These are phyloP conservation scores for Chionographis japonica DNA, from an alignment of 106 monocot species.

Conservation along the genomic window DNA sequence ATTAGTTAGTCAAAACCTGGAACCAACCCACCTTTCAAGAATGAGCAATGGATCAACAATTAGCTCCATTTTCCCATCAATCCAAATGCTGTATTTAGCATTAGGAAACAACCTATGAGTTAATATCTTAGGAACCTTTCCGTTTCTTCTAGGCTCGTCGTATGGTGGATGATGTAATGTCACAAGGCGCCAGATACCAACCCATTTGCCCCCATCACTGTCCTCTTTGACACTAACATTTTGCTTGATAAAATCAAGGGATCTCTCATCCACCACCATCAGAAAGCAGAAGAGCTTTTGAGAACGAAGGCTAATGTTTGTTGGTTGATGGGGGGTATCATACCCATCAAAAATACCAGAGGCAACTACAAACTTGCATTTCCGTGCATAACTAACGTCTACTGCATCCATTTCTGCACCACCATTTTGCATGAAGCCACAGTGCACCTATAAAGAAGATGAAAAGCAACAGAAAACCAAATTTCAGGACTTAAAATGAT, in stretches of 20 bases:
- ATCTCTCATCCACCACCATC: conserved; percentile 88
- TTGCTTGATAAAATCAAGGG: conserved; percentile 66
- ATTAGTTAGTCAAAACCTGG: neutral
- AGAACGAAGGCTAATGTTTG: conserved; percentile 79
- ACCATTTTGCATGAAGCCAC: conserved; percentile 89
- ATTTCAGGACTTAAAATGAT: too few species aligned
- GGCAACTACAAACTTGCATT: conserved; percentile 90
- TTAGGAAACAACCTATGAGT: conserved; percentile 89
- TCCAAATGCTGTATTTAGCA: conserved; percentile 94
- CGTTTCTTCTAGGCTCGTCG: conserved; percentile 97
- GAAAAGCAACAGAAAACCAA: neutral
- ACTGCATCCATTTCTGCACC: conserved; percentile 82
- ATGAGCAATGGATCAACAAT: conserved; percentile 93
- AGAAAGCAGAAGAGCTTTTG: conserved; percentile 88
- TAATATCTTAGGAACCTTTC: conserved; percentile 92
- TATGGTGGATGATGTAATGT: conserved; percentile 71
- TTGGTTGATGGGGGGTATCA: conserved; percentile 87
- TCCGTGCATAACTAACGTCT: conserved; percentile 65
- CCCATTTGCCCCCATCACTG: conserved; percentile 81
- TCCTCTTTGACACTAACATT: conserved; percentile 60
- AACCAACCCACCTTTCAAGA: conserved; percentile 66
- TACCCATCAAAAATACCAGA: conserved; percentile 99
- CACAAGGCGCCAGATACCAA: conserved; percentile 91
- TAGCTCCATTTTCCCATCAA: conserved; percentile 99
- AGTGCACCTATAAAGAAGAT: conserved; percentile 62